phyloP scores from a whole-genome alignment of 169 alveolate genomes.

The Eimeria praecox region DNA sequence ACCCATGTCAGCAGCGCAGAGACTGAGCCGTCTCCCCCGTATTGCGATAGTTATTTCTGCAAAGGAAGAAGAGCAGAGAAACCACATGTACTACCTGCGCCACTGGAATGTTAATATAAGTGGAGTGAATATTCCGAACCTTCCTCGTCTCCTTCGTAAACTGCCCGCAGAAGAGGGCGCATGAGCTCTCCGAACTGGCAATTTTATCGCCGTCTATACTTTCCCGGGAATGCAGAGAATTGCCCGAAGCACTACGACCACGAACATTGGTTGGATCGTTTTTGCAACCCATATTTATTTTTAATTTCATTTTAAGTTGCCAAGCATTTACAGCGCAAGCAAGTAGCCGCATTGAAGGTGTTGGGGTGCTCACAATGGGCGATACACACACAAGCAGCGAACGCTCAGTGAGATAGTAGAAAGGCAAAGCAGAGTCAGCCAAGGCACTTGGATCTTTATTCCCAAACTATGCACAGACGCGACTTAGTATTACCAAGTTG shows the following conservation, averaged over 20 bases:
- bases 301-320: too few species aligned
- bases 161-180: not conserved
- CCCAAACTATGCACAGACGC: not conserved
- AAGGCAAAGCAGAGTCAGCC: not conserved
- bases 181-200: not conserved
- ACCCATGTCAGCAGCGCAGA: not conserved
- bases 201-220: not conserved
- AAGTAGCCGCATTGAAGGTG: not conserved
- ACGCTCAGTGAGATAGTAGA: too few species aligned
- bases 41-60: not conserved
- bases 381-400: too few species aligned
- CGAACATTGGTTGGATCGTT: not conserved
- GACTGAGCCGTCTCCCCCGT: not conserved
- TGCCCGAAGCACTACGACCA: not conserved
- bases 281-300: not conserved
- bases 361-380: not conserved
- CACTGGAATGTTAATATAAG: not conserved
- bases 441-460: not conserved
- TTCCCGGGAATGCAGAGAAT: not conserved
- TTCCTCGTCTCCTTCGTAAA: not conserved
- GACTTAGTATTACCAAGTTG: too few species aligned
- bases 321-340: not conserved
- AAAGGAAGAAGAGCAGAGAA: not conserved
- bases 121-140: conserved; percentile 2
- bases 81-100: not conserved